Evolutionary conservation across 306 rosid genomes (phyloP), one percentile per base, ranked within the genome.

Genomic region (Lathyrus aphaca): DNA sequence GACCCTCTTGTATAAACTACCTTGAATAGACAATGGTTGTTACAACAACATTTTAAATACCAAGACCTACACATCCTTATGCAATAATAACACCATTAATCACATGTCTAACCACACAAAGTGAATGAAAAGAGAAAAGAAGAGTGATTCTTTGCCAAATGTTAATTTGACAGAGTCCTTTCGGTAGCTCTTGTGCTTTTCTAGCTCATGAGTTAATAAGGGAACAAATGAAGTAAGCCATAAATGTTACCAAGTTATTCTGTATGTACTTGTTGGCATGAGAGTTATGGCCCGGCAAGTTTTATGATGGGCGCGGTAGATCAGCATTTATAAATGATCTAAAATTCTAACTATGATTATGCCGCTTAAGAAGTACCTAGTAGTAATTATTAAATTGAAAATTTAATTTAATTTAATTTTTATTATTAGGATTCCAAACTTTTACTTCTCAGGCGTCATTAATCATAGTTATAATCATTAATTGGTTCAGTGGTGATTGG

Each of bases 31-130:
- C 25, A 29, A 19, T 12, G 63, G 77, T 75, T 70, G 77, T 63
- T 69, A 58, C 69, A 70, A 44, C 74, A 60, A 19, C 38, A 72
- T 71, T 73, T 60, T 76, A 72, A 72, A 61, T 72, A 45, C 18
- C 27, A 25, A 57, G 69, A 71, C 46, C 77, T 75, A 48, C 69
- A 54, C 56, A 16, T 40, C 25, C 58, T 71, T 54, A 12, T 5
- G 64, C 69, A 64, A 53, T 68, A 23, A 48, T 69, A 43, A n/a
- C 32, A 53, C 15, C 76, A 74, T 62, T 53, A 15, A 68, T 79
- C 72, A 54, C 30, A 50, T 51, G 44, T 51, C 43, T 38, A 40
- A 50, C 44, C 43, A 72, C 23, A 58, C 13, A 56, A 13, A 54
- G 48, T 64, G 66, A 54, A 54, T 64, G 57, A 54, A 54, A 45